These are phyloP conservation scores for Cystofilobasidium ferigula DNA, from an alignment of 768 basidiomycete species.

Conservation along the genomic window DNA sequence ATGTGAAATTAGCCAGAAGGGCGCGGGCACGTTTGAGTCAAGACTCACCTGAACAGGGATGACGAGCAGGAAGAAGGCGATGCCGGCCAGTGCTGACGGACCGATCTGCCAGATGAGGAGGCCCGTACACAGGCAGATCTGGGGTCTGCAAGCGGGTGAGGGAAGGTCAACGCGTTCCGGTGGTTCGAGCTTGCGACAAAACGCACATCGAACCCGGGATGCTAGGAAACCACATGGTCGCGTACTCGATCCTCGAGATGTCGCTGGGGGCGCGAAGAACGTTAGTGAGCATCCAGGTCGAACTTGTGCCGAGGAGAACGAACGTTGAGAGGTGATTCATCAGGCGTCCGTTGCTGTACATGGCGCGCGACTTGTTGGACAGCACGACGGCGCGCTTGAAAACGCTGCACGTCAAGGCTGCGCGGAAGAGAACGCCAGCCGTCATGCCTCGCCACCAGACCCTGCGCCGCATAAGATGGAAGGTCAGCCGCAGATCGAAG, in stretches of 20 bases:
- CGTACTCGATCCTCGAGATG: conserved; percentile 83
- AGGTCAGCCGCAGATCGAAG: too few relatives aligned
- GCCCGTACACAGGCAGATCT: conserved; percentile 63
- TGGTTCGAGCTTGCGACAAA: background rate
- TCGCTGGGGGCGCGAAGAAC: conserved; percentile 45
- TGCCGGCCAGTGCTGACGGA: conserved; percentile 32
- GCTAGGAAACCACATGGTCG: conserved; percentile 43
- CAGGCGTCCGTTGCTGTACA: conserved; percentile 73
- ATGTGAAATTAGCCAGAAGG: too few relatives aligned
- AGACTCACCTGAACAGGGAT: conserved; percentile 48
- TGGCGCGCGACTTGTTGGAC: conserved; percentile 65
- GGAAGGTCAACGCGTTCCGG: background rate
- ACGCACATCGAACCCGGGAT: conserved; percentile 43
- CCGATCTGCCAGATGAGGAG: conserved; percentile 66
- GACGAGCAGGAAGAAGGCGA: conserved; percentile 33
- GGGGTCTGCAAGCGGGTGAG: conserved; percentile 30
- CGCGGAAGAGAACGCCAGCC: conserved; percentile 6
- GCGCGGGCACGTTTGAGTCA: too few relatives aligned
- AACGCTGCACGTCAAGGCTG: conserved; percentile 11
- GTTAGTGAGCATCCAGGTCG: background rate
- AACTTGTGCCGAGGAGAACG: background rate
- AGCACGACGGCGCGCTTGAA: conserved; percentile 45
- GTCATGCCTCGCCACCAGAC: conserved; percentile 25
- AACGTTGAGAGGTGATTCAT: conserved; percentile 67
- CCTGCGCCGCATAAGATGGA: too few relatives aligned